Percentiles rank a stretch among this genome's conserved stretches.
Conservation (phyloP, 2,329 filamentous ascomycete species). For the Cordyceps tenuipes region DNA sequence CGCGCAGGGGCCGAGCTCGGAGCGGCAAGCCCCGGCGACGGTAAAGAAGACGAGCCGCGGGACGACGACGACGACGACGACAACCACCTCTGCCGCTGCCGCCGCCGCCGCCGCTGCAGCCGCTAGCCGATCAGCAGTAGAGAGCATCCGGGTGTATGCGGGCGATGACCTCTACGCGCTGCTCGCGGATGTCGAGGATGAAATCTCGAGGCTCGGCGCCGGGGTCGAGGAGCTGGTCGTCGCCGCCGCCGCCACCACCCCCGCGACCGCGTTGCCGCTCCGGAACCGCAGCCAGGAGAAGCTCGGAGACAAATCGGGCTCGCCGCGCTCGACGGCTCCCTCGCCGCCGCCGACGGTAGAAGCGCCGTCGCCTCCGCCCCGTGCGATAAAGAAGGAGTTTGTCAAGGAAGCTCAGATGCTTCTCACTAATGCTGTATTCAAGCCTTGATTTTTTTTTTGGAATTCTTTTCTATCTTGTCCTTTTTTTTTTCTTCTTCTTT, state of each 20-base stretch:
- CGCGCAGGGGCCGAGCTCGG: constrained; percentile 46
- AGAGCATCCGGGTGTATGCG: constrained; percentile 62
- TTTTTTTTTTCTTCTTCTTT: background rate
- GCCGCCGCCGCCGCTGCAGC: too few relatives aligned
- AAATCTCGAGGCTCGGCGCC: constrained; percentile 29
- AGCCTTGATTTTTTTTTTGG: constrained; percentile 24
- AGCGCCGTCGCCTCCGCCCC: background rate
- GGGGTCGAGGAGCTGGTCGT: constrained; percentile 12
- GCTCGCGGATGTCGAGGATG: constrained; percentile 55
- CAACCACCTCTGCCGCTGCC: too few relatives aligned
- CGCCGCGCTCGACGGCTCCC: background rate
- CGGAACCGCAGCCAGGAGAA: constrained; percentile 42
- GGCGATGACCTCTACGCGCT: constrained; percentile 59
- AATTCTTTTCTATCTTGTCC: too few relatives aligned
- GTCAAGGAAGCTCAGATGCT: constrained; percentile 17
- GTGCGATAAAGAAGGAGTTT: background rate
- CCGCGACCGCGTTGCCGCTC: constrained; percentile 16
- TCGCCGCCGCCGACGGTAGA: background rate
- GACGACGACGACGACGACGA: background rate
- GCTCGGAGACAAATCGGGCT: constrained; percentile 24
- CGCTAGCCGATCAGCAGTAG: constrained; percentile 34
- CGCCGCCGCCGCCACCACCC: too few relatives aligned
- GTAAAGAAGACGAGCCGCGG: constrained; percentile 18
- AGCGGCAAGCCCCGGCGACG: constrained; percentile 26
- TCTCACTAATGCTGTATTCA: constrained; percentile 44